phyloP scores from a whole-genome alignment of 2,329 filamentous ascomycete genomes.

The Alternaria ethzedia region DNA sequence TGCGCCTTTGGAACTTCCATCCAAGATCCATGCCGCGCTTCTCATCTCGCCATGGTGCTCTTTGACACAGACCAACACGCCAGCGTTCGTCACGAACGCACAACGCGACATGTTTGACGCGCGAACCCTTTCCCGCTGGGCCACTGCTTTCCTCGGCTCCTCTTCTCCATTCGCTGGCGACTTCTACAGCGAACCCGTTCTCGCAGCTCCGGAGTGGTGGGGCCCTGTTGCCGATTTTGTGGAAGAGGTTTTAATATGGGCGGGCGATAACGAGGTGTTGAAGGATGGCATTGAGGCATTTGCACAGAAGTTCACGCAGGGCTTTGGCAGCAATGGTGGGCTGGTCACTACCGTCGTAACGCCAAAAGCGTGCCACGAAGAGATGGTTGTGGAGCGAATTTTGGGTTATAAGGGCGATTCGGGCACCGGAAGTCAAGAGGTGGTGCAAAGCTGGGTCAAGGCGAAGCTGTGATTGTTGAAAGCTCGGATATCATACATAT shows the following conservation, averaged over 20 bases:
- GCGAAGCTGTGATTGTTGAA: constrained; percentile 37
- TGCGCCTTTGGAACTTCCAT: constrained; percentile 49
- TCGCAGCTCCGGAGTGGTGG: constrained; percentile 62
- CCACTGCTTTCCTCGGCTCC: constrained; percentile 55
- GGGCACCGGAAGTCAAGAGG: constrained; percentile 43
- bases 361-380: constrained; percentile 49
- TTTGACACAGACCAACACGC: constrained; percentile 54
- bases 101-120: constrained; percentile 59
- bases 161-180: constrained; percentile 55
- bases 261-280: constrained; percentile 63
- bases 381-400: constrained; percentile 51
- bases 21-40: constrained; percentile 57
- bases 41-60: constrained; percentile 66
- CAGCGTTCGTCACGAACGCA: constrained; percentile 54
- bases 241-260: constrained; percentile 59
- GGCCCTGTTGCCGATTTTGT: constrained; percentile 53
- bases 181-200: constrained; percentile 60
- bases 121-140: constrained; percentile 54
- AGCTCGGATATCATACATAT: background rate
- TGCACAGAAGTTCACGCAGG: constrained; percentile 54
- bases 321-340: constrained; percentile 40
- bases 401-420: constrained; percentile 48
- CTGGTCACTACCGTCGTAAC: constrained; percentile 46
- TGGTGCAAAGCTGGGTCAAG: constrained; percentile 49
- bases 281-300: constrained; percentile 63